phyloP scores from a whole-genome alignment of 805 yeast genomes.

The Brettanomyces custersianus region DNA sequence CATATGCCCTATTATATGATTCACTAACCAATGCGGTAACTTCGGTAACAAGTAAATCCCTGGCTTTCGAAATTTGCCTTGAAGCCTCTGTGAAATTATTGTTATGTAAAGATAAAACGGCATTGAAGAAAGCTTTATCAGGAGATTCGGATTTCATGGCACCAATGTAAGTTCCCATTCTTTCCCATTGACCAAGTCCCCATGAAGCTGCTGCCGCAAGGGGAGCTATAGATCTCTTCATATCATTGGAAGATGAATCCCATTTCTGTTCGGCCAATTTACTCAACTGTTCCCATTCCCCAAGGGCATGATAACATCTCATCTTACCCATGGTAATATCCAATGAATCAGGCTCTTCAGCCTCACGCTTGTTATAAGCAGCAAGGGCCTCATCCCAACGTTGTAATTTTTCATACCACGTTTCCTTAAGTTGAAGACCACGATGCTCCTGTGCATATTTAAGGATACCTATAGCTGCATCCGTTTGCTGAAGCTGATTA shows the following conservation, averaged over 20 bases:
- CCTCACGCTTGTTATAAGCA: constrained; percentile 78
- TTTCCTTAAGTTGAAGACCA: constrained; percentile 83
- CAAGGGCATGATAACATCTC: constrained; percentile 97
- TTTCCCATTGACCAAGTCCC: constrained; percentile 96
- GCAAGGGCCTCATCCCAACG: constrained; percentile 97
- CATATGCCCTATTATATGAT: constrained; percentile 92
- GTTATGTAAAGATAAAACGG: constrained; percentile 77
- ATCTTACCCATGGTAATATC: constrained; percentile 95
- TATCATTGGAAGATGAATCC: constrained; percentile 64
- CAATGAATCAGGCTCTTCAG: constrained; percentile 55
- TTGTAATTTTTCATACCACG: constrained; percentile 95
- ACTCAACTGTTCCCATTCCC: constrained; percentile 93
- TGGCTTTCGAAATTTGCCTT: constrained; percentile 69
- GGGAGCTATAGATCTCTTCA: constrained; percentile 82
- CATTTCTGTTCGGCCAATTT: constrained; percentile 82
- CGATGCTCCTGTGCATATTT: constrained; percentile 92
- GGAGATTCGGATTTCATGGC: constrained; percentile 92
- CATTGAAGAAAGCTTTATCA: constrained; percentile 90
- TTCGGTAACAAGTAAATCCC: constrained; percentile 87
- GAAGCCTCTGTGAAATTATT: constrained; percentile 79
- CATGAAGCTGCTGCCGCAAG: constrained; percentile 98
- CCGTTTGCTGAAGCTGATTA: constrained; percentile 91
- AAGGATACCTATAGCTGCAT: constrained; percentile 94
- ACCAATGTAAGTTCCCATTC: constrained; percentile 83
- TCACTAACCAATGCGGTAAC: constrained; percentile 91